Evolutionary conservation across 1,139 yeast genomes (phyloP).

Genomic region (Scheffersomyces cryptocercus): DNA sequence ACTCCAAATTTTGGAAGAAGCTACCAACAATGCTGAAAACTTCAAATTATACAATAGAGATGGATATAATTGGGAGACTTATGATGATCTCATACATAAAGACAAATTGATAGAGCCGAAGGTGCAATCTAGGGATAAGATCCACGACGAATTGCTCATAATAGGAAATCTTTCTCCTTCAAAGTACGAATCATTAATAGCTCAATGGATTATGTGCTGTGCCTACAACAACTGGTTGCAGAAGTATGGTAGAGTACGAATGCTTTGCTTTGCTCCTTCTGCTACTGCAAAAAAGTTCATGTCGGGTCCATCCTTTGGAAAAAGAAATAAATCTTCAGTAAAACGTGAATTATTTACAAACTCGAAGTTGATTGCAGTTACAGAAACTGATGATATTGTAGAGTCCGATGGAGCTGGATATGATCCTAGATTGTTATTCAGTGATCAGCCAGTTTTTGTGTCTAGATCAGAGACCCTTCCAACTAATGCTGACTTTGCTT

Average conservation of each 20-base stretch:
- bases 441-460: constrained; percentile 41
- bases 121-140: constrained; percentile 38
- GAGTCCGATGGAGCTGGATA: constrained; percentile 31
- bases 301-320: constrained; percentile 45
- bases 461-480: constrained; percentile 27
- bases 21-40: constrained; percentile 28
- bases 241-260: constrained; percentile 68
- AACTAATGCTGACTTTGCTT: constrained; percentile 28
- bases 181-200: constrained; percentile 58
- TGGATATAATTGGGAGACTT: constrained; percentile 72
- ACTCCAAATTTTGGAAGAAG: constrained; percentile 20
- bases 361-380: constrained; percentile 50
- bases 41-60: constrained; percentile 36
- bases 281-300: constrained; percentile 62
- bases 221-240: constrained; percentile 76
- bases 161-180: constrained; percentile 62
- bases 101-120: constrained; percentile 44
- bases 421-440: constrained; percentile 38
- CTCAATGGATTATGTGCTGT: constrained; percentile 76
- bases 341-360: constrained; percentile 63
- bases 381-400: constrained; percentile 25
- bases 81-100: constrained; percentile 40
- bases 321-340: constrained; percentile 59
- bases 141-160: constrained; percentile 64
- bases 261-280: constrained; percentile 65